Percentiles rank a stretch among this genome's conserved stretches.
Conservation (phyloP, 1,139 yeast genomes). For the Nakaseomyces glabratus region DNA sequence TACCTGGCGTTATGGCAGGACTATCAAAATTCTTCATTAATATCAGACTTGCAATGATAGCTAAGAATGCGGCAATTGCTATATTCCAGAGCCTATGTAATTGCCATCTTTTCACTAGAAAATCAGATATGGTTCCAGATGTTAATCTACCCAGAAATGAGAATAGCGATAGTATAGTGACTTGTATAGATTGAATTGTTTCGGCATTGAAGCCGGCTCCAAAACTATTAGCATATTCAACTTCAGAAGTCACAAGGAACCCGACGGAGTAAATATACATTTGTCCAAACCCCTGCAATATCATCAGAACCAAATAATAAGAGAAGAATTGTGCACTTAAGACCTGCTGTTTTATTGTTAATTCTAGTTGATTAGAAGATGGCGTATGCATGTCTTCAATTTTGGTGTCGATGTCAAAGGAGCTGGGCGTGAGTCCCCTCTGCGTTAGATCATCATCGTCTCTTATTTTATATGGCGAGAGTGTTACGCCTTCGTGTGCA, state of each 20-base stretch:
- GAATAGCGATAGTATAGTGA: constrained; percentile 56
- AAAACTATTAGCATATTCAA: constrained; percentile 26
- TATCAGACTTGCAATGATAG: constrained; percentile 36
- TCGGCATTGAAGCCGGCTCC: constrained; percentile 25
- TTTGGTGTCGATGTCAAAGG: constrained; percentile 2
- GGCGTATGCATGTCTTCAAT: no score
- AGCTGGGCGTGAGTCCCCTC: not conserved
- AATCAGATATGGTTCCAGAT: constrained; percentile 62
- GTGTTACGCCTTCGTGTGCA: not conserved
- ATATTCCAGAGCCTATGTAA: constrained; percentile 64
- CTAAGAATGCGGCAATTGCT: constrained; percentile 40
- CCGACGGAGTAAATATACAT: constrained; percentile 73
- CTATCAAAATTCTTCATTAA: not conserved
- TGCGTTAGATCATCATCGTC: constrained; percentile 3
- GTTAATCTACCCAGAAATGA: constrained; percentile 61
- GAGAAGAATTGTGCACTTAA: constrained; percentile 34
- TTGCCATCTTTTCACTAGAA: constrained; percentile 42
- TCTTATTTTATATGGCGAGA: constrained; percentile 1
- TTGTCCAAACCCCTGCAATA: constrained; percentile 66
- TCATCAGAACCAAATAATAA: constrained; percentile 48
- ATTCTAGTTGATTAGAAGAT: no score
- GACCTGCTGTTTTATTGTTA: constrained; percentile 8
- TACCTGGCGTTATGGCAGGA: constrained; percentile 1
- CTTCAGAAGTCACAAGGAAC: constrained; percentile 52
- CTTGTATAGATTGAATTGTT: constrained; percentile 58